Evolutionary conservation across 2,329 filamentous ascomycete genomes (phyloP).

Genomic region (Diaporthe humulicola): DNA sequence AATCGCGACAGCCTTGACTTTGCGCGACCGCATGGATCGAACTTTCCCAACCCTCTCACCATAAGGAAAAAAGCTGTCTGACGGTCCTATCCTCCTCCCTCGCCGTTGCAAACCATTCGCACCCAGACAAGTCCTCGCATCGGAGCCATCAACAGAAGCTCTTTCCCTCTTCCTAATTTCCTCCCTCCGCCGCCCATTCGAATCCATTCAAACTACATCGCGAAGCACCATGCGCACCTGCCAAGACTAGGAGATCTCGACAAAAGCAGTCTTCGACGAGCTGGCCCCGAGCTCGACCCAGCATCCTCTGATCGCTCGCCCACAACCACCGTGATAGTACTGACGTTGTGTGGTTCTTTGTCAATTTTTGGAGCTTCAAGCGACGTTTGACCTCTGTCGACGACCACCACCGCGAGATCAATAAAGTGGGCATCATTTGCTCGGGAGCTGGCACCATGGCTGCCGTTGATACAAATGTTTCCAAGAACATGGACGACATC

Average conservation of each 20-base stretch:
- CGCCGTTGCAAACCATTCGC: background rate
- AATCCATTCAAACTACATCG: conserved; percentile 34
- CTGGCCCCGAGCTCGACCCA: conserved; percentile 33
- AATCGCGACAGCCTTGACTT: background rate
- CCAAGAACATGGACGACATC: conserved; percentile 42
- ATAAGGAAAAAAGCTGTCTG: background rate
- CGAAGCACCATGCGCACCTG: conserved; percentile 40
- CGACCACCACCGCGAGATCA: background rate
- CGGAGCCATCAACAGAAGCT: conserved; percentile 7
- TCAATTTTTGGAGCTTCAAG: conserved; percentile 1
- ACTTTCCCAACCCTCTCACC: background rate
- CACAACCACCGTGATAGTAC: conserved; percentile 36
- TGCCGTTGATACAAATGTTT: conserved; percentile 35
- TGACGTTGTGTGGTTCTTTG: conserved; percentile 15
- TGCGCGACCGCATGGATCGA: background rate
- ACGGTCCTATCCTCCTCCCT: background rate
- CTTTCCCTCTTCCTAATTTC: conserved; percentile 22
- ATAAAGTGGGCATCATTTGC: background rate
- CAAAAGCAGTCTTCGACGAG: conserved; percentile 39
- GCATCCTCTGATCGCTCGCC: conserved; percentile 18
- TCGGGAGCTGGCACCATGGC: conserved; percentile 9
- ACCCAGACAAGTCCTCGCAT: background rate
- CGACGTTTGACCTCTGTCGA: background rate
- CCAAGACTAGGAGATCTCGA: conserved; percentile 40
- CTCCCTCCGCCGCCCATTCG: background rate